Evolutionary conservation across 305 asterid genomes (phyloP).

Genomic region (Nicotiana rustica): DNA sequence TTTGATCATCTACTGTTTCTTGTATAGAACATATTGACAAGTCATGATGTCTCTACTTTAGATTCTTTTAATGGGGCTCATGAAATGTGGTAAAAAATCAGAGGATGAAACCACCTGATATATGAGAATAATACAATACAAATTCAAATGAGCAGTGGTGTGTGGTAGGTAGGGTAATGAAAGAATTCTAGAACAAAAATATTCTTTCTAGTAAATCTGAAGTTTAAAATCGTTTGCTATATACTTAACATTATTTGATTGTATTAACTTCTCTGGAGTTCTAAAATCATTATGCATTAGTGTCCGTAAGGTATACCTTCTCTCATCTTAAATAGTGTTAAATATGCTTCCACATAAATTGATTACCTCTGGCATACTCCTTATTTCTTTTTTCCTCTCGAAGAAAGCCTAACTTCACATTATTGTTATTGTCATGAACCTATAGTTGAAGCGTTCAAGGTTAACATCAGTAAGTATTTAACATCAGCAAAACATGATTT

Average conservation of each 20-base stretch:
- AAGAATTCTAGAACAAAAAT: background rate
- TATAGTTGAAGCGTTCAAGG: background rate
- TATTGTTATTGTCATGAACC: background rate
- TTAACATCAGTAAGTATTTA: background rate
- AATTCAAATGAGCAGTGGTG: background rate
- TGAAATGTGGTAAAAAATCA: too few species aligned
- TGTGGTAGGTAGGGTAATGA: slow-evolving; percentile 5
- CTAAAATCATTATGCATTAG: background rate
- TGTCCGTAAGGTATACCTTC: background rate
- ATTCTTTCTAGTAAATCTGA: background rate
- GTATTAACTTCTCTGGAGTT: background rate
- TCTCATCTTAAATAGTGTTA: background rate
- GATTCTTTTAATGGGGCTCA: too few species aligned
- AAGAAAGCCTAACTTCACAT: background rate
- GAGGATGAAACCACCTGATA: background rate
- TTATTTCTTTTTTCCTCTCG: background rate
- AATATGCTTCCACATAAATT: background rate
- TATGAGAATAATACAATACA: background rate
- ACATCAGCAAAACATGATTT: too few species aligned
- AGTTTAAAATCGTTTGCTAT: background rate
- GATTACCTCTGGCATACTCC: background rate
- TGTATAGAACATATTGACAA: too few species aligned
- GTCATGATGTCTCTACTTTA: too few species aligned
- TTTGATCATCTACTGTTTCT: too few species aligned
- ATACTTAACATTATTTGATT: background rate